Percentiles rank a stretch among this genome's conserved stretches.
phyloP scores from a whole-genome alignment of 495 filamentous ascomycete species.

The Neurospora sp. region DNA sequence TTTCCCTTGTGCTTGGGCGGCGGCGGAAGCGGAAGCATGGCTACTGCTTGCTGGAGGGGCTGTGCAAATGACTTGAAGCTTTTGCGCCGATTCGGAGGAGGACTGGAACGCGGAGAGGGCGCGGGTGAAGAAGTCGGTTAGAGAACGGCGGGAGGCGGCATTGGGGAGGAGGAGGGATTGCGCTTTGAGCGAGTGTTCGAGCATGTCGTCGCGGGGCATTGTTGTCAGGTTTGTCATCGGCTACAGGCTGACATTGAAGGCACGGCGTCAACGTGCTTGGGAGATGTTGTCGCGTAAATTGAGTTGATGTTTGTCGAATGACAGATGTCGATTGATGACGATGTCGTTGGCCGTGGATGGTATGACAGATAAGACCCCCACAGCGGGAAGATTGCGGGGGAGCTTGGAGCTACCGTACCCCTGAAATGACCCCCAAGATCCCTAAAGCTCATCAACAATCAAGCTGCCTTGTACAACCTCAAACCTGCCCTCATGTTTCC shows the following conservation, averaged over 20 bases:
- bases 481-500: neutral
- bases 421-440: neutral
- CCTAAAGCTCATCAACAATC: neutral
- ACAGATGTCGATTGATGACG: neutral
- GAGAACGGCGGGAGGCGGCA: slow-evolving; percentile 6
- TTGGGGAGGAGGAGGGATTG: slow-evolving; percentile 6
- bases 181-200: slow-evolving; percentile 16
- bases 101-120: slow-evolving; percentile 48
- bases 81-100: slow-evolving; percentile 30
- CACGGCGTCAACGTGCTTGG: neutral
- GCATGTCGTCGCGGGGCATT: slow-evolving; percentile 7
- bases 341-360: neutral
- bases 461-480: neutral
- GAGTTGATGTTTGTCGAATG: neutral
- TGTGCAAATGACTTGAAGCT: slow-evolving; percentile 52
- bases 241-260: neutral
- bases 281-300: neutral
- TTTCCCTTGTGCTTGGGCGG: slow-evolving; percentile 10
- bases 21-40: neutral
- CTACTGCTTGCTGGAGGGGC: neutral
- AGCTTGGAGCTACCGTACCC: neutral
- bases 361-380: neutral
- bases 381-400: neutral
- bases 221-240: neutral
- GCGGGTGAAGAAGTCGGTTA: slow-evolving; percentile 33